Evolutionary conservation across 1,284 basidiomycete genomes (phyloP).

Genomic region (Leucoagaricus sp.): DNA sequence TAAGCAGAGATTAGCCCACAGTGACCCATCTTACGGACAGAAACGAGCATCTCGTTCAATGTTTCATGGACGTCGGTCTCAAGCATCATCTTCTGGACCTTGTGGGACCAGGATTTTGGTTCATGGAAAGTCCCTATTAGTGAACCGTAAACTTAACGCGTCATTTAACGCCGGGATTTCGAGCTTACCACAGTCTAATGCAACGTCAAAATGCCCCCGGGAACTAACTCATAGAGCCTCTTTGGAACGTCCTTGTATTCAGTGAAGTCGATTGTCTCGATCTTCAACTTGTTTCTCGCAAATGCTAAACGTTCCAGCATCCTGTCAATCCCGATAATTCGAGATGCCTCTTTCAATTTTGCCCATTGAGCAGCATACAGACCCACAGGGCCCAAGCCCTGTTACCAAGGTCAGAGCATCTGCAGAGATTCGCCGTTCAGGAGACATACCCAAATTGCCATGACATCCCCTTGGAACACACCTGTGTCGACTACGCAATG

Average conservation of each 20-base stretch:
- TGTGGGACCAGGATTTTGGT: constrained; percentile 66
- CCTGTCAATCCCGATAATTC: constrained; percentile 74
- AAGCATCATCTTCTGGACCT: constrained; percentile 72
- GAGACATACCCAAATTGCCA: constrained; percentile 60
- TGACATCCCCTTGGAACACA: constrained; percentile 64
- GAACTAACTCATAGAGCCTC: constrained; percentile 61
- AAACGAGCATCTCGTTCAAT: constrained; percentile 68
- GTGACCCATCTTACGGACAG: constrained; percentile 65
- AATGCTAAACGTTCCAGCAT: constrained; percentile 63
- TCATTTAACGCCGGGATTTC: too few relatives aligned
- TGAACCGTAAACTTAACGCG: too few relatives aligned
- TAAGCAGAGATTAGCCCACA: constrained; percentile 67
- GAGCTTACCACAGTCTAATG: constrained; percentile 51
- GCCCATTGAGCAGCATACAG: constrained; percentile 64
- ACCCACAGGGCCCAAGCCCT: constrained; percentile 67
- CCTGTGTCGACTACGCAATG: constrained; percentile 72
- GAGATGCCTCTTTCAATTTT: constrained; percentile 66
- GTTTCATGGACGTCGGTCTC: constrained; percentile 79
- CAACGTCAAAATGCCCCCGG: constrained; percentile 67
- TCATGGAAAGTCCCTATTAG: constrained; percentile 72
- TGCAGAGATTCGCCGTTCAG: too few relatives aligned
- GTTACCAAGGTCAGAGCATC: neutral
- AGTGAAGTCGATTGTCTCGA: constrained; percentile 69
- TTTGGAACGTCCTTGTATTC: constrained; percentile 57
- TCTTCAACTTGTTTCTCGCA: constrained; percentile 53